These are phyloP conservation scores for Saturnispora ahearnii DNA, from an alignment of 805 yeast genomes.

Conservation along the genomic window DNA sequence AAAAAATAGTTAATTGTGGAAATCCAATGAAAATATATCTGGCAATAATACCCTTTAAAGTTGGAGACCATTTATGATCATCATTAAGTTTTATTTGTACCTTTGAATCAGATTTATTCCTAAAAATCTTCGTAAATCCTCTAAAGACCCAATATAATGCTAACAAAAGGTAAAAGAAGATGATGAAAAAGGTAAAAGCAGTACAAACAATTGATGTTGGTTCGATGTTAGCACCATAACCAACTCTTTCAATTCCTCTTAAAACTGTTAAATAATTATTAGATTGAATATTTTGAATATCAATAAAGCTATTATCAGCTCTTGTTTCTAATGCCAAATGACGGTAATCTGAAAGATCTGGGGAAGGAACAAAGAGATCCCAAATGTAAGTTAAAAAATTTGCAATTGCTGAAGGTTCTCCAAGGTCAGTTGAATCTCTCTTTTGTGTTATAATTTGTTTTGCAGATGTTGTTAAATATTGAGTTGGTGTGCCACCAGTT, in stretches of 20 bases:
- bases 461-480: constrained; percentile 52
- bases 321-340: neutral
- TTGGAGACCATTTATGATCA: constrained; percentile 47
- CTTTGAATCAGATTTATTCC: neutral
- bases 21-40: constrained; percentile 80
- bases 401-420: constrained; percentile 6
- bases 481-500: constrained; percentile 80
- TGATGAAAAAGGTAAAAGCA: constrained; percentile 76
- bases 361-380: constrained; percentile 16
- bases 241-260: constrained; percentile 83
- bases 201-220: constrained; percentile 76
- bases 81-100: constrained; percentile 15
- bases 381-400: constrained; percentile 12
- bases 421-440: neutral
- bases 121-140: constrained; percentile 7
- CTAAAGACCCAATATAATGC: constrained; percentile 49
- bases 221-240: constrained; percentile 69
- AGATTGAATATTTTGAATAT: constrained; percentile 35
- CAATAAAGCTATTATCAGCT: constrained; percentile 6
- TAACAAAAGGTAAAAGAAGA: constrained; percentile 66
- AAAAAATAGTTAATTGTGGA: constrained; percentile 67
- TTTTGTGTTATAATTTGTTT: constrained; percentile 70
- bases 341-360: constrained; percentile 1
- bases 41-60: constrained; percentile 71
- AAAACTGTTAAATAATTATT: constrained; percentile 54